A percentile compares a stretch with the other conserved stretches of the same genome.
Conservation (phyloP, 2,329 filamentous ascomycete genomes). For the Penicillium sp. region DNA sequence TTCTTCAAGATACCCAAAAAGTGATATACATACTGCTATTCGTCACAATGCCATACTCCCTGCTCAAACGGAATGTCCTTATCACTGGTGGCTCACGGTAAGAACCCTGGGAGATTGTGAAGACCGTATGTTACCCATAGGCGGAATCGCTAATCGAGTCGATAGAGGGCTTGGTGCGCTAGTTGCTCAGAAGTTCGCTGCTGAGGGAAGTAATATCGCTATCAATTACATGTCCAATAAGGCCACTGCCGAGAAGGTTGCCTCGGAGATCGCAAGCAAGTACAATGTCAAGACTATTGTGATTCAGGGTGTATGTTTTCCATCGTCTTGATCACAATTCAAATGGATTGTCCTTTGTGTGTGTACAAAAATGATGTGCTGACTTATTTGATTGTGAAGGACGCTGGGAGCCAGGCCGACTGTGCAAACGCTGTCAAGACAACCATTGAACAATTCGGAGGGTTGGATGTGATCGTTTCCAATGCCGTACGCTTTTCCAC, state of each 20-base stretch:
- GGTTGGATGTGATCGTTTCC: conserved; percentile 76
- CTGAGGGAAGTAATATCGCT: conserved; percentile 68
- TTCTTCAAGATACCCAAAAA: neutral
- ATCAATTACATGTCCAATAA: conserved; percentile 73
- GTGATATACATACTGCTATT: neutral
- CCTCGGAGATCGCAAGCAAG: conserved; percentile 57
- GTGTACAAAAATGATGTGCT: too few species aligned
- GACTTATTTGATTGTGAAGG: conserved; percentile 46
- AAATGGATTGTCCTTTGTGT: too few species aligned
- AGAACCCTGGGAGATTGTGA: conserved; percentile 17
- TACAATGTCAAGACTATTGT: conserved; percentile 58
- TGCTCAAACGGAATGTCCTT: conserved; percentile 65
- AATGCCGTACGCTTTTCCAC: conserved; percentile 62
- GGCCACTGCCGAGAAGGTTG: conserved; percentile 63
- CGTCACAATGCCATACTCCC: conserved; percentile 62
- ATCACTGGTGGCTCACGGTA: conserved; percentile 68
- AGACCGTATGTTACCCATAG: too few species aligned
- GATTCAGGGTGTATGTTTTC: conserved; percentile 61
- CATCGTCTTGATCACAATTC: neutral
- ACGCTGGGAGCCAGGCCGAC: conserved; percentile 65
- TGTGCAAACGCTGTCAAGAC: conserved; percentile 64
- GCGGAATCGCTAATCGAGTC: neutral
- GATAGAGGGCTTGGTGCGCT: conserved; percentile 73
- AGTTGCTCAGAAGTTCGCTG: conserved; percentile 68
- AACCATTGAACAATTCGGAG: conserved; percentile 64